Conservation (phyloP, 2,329 filamentous ascomycete species). For the Ophiosphaerella herpotricha region DNA sequence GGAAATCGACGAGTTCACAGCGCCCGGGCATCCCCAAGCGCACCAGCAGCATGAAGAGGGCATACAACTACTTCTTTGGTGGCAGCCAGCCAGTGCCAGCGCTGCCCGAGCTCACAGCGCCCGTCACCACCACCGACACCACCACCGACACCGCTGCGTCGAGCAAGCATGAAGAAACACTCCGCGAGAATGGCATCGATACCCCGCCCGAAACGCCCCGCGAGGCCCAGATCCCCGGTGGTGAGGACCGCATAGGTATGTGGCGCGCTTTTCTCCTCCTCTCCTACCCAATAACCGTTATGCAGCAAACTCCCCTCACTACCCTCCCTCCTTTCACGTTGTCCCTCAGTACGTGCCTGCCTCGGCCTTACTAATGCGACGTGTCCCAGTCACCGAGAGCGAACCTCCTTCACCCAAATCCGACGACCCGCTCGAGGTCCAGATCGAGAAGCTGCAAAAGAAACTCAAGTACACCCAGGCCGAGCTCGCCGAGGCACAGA, state of each 20-base stretch:
- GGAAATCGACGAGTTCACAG: slow-evolving; percentile 35
- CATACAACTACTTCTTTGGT: slow-evolving; percentile 49
- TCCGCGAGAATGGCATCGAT: slow-evolving; percentile 34
- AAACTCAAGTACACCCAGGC: slow-evolving; percentile 34
- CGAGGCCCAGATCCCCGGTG: slow-evolving; percentile 17
- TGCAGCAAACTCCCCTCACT: slow-evolving; percentile 19
- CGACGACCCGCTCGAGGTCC: slow-evolving; percentile 35
- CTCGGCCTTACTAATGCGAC: slow-evolving; percentile 26
- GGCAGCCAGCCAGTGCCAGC: slow-evolving; percentile 23
- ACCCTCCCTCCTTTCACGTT: slow-evolving; percentile 23
- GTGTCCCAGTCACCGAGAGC: slow-evolving; percentile 14
- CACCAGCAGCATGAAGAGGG: slow-evolving; percentile 46
- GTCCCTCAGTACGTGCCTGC: slow-evolving; percentile 20
- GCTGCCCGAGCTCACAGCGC: slow-evolving; percentile 33
- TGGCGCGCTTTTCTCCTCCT: slow-evolving; percentile 6
- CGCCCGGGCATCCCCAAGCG: slow-evolving; percentile 44
- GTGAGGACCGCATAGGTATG: slow-evolving; percentile 24
- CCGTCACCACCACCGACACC: slow-evolving; percentile 31
- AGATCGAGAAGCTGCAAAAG: slow-evolving; percentile 40
- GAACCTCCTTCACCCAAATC: slow-evolving; percentile 33
- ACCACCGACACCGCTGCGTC: slow-evolving; percentile 27
- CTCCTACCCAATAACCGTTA: slow-evolving; percentile 30
- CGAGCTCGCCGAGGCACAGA: slow-evolving; percentile 43
- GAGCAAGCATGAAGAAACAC: slow-evolving; percentile 22
- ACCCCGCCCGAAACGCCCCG: slow-evolving; percentile 42